Conservation (phyloP, 352 stramenopile genomes). For the Phytophthora nicotianae region DNA sequence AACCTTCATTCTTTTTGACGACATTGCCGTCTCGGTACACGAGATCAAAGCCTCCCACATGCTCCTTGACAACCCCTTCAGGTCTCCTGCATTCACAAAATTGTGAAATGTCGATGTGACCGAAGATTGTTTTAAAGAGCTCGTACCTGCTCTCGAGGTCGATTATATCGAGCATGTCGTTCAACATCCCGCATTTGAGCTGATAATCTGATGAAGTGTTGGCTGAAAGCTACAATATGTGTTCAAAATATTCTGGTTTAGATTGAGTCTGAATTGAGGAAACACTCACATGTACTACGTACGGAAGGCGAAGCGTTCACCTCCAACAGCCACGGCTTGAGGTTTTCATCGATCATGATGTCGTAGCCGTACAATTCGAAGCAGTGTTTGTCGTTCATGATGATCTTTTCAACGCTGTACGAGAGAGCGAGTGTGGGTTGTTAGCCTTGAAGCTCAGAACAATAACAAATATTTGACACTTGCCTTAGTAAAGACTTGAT, state of each 20-base stretch:
- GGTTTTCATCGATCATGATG: conserved; percentile 91
- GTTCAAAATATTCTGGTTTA: not conserved
- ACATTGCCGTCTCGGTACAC: conserved; percentile 75
- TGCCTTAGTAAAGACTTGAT: conserved; percentile 84
- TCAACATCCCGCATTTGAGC: conserved; percentile 94
- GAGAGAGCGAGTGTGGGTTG: not conserved
- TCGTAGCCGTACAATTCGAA: conserved; percentile 96
- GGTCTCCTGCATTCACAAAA: conserved; percentile 29
- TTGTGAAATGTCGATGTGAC: too few relatives aligned
- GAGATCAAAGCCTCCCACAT: conserved; percentile 79
- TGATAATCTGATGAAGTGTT: conserved; percentile 92
- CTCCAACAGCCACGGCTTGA: conserved; percentile 93
- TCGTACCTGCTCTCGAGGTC: conserved; percentile 88
- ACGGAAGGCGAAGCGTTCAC: conserved; percentile 94
- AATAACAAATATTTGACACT: not conserved
- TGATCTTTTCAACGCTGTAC: conserved; percentile 89
- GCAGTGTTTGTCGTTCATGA: conserved; percentile 96
- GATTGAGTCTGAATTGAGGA: not conserved
- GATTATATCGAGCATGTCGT: conserved; percentile 95
- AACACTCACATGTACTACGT: conserved; percentile 7
- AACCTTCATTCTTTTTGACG: conserved; percentile 62
- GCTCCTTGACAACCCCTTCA: conserved; percentile 45
- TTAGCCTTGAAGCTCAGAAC: not conserved
- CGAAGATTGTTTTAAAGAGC: not conserved
- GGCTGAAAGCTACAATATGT: conserved; percentile 84